Percentiles rank a stretch among this genome's conserved stretches.
Evolutionary conservation across 106 monocot genomes (phyloP).

Genomic region (Alisma plantagoaquatica): DNA sequence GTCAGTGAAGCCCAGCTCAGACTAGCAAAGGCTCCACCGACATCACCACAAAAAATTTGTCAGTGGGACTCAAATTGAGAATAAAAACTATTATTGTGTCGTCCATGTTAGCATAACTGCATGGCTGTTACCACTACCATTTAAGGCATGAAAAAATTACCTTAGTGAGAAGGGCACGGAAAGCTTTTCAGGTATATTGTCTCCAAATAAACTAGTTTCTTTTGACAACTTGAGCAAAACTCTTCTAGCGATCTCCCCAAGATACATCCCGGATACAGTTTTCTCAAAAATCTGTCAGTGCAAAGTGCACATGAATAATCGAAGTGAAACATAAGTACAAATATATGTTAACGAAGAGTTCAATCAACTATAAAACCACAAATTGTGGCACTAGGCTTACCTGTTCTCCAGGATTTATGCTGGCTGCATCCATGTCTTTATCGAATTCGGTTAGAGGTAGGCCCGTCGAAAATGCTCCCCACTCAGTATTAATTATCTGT

Average conservation of each 20-base stretch:
- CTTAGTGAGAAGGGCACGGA: slow-evolving; percentile 34
- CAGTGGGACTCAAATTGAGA: too few species aligned
- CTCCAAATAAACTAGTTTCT: slow-evolving; percentile 29
- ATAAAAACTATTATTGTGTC: too few species aligned
- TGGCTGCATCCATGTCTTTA: slow-evolving; percentile 42
- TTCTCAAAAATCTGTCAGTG: slow-evolving; percentile 48
- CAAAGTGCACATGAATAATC: neutral
- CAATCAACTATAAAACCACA: too few species aligned
- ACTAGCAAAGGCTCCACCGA: too few species aligned
- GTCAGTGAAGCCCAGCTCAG: too few species aligned
- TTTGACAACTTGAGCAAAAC: slow-evolving; percentile 38
- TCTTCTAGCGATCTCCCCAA: slow-evolving; percentile 62
- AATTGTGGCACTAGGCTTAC: too few species aligned
- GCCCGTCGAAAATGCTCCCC: slow-evolving; percentile 50
- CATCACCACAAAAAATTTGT: too few species aligned
- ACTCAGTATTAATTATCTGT: slow-evolving; percentile 64
- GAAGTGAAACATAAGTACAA: neutral
- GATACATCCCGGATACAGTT: slow-evolving; percentile 66
- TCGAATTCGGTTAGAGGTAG: slow-evolving; percentile 67
- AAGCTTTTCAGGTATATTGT: slow-evolving; percentile 39
- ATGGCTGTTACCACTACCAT: neutral
- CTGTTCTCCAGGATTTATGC: slow-evolving; percentile 70
- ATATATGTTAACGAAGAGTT: neutral
- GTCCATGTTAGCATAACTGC: too few species aligned
- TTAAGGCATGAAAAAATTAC: slow-evolving; percentile 7